Percentiles rank a stretch among this genome's conserved stretches.
Conservation (phyloP, 2,329 filamentous ascomycete species). For the Neurospora sp. region DNA sequence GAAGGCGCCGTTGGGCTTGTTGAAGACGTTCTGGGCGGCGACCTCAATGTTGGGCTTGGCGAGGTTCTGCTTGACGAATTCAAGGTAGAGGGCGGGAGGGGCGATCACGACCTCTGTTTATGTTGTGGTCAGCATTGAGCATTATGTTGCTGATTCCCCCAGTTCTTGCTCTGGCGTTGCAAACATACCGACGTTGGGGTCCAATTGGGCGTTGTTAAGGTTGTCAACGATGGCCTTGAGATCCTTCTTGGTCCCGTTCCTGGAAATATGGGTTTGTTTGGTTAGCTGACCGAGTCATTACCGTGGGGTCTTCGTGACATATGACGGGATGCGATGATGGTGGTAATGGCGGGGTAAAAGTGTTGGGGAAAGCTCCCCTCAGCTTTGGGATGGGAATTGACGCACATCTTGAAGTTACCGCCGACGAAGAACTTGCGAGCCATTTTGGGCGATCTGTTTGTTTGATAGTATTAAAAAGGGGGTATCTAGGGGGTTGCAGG, state of each 20-base stretch:
- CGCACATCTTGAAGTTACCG: constrained; percentile 99
- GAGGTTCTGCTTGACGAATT: constrained; percentile 71
- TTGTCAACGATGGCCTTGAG: constrained; percentile 86
- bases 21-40: constrained; percentile 92
- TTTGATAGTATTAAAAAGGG: neutral
- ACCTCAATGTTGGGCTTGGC: constrained; percentile 64
- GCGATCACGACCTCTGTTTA: constrained; percentile 82
- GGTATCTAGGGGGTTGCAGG: neutral
- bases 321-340: neutral
- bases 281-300: constrained; percentile 13
- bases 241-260: constrained; percentile 87
- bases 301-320: constrained; percentile 18
- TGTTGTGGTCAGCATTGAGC: neutral
- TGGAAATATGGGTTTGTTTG: constrained; percentile 29
- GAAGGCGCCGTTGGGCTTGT: constrained; percentile 94
- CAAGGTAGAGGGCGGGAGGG: constrained; percentile 83
- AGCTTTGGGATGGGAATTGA: constrained; percentile 8
- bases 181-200: constrained; percentile 60
- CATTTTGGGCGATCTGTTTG: constrained; percentile 51
- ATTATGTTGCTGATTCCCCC: neutral
- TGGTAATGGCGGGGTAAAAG: constrained; percentile 16
- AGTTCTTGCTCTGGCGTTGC: neutral
- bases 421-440: constrained; percentile 94
- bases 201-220: constrained; percentile 77
- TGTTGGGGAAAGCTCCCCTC: constrained; percentile 13